These are phyloP conservation scores for Mycena kentingensis DNA, from an alignment of 768 basidiomycete species.

Conservation along the genomic window DNA sequence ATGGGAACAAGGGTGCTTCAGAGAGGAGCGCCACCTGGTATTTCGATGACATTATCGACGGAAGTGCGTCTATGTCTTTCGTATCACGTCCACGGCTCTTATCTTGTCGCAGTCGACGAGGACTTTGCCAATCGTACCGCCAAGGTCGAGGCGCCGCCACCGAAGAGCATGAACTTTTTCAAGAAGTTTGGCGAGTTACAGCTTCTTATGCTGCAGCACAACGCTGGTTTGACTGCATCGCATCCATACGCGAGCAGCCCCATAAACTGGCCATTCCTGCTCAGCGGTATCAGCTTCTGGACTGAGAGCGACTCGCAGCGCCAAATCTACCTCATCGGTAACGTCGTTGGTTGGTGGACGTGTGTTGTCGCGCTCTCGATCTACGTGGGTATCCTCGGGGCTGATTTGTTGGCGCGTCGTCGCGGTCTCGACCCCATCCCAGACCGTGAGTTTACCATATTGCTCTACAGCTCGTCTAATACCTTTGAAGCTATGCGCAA, in stretches of 20 bases:
- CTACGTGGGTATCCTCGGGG: slow-evolving; percentile 86
- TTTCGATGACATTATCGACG: slow-evolving; percentile 77
- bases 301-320: slow-evolving; percentile 80
- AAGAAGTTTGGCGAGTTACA: slow-evolving; percentile 94
- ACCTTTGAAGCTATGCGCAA: slow-evolving; percentile 75
- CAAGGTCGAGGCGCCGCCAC: slow-evolving; percentile 57
- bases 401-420: slow-evolving; percentile 86
- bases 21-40: slow-evolving; percentile 90
- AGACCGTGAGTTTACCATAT: slow-evolving; percentile 61
- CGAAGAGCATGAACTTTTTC: slow-evolving; percentile 89
- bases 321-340: slow-evolving; percentile 97
- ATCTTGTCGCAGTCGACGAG: slow-evolving; percentile 45
- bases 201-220: slow-evolving; percentile 95
- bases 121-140: slow-evolving; percentile 57
- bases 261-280: slow-evolving; percentile 97
- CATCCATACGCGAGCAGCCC: slow-evolving; percentile 97
- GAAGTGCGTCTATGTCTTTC: slow-evolving; percentile 54
- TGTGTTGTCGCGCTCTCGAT: slow-evolving; percentile 85
- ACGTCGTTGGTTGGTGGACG: slow-evolving; percentile 93
- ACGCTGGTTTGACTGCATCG: slow-evolving; percentile 96
- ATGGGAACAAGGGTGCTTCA: slow-evolving; percentile 89
- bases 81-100: slow-evolving; percentile 6
- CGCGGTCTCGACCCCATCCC: slow-evolving; percentile 85
- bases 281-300: slow-evolving; percentile 99
- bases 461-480: background rate